phyloP scores from a whole-genome alignment of 352 stramenopile species.

The Globisporangium parvum region DNA sequence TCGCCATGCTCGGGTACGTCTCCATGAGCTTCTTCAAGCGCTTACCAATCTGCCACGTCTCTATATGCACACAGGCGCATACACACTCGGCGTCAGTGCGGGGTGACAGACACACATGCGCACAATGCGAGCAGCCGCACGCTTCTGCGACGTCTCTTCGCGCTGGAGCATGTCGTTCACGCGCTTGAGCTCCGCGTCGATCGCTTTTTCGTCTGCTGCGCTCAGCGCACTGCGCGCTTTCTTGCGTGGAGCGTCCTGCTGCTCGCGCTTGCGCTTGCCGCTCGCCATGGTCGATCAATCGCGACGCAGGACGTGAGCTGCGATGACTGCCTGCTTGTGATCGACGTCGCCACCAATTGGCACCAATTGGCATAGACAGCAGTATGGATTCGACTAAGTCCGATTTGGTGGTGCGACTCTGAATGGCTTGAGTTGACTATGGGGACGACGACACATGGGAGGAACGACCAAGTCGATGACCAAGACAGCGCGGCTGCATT shows the following conservation, averaged over 20 bases:
- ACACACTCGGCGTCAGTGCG: background rate
- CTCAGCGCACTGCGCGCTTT: background rate
- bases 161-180: conserved; percentile 58
- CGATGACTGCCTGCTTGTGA: too few relatives aligned
- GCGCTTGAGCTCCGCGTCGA: conserved; percentile 32
- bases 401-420: too few relatives aligned
- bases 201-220: conserved; percentile 6
- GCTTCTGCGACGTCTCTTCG: conserved; percentile 60
- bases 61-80: conserved; percentile 21
- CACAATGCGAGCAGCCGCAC: conserved; percentile 15
- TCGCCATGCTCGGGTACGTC: conserved; percentile 36
- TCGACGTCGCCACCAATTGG: too few relatives aligned
- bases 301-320: background rate
- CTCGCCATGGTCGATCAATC: conserved; percentile 1
- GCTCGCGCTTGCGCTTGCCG: conserved; percentile 14
- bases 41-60: conserved; percentile 85
- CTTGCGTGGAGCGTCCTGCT: conserved; percentile 8
- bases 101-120: background rate
- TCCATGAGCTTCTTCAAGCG: conserved; percentile 78
- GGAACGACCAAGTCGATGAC: background rate
- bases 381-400: too few relatives aligned
- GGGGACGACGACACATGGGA: too few relatives aligned
- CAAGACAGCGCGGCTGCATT: background rate
- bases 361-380: too few relatives aligned
- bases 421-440: too few relatives aligned